Evolutionary conservation across 2,329 filamentous ascomycete genomes (phyloP).

Genomic region (Penicillium sp.): DNA sequence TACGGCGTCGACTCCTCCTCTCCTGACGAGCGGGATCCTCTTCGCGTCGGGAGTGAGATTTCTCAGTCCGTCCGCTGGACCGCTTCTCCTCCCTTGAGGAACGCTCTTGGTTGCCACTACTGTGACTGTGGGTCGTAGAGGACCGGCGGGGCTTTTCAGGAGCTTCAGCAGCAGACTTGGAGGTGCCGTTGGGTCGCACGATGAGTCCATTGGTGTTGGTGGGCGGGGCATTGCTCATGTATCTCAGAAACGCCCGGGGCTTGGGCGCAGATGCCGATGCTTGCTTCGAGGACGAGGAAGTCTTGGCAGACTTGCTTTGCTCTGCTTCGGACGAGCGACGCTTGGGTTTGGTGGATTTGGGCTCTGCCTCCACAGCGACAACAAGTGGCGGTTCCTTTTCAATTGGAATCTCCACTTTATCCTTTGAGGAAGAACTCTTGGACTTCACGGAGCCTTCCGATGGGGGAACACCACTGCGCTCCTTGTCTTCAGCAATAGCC

Average conservation of each 20-base stretch:
- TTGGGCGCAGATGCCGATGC: conserved; percentile 27
- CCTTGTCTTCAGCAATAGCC: conserved; percentile 29
- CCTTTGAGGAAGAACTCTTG: conserved; percentile 25
- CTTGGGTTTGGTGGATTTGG: conserved; percentile 19
- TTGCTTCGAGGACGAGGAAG: conserved; percentile 39
- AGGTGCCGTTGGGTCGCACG: conserved; percentile 43
- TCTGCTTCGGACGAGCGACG: conserved; percentile 29
- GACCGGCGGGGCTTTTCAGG: conserved; percentile 39
- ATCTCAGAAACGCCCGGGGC: conserved; percentile 40
- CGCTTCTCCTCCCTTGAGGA: conserved; percentile 33
- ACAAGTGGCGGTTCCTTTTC: conserved; percentile 19
- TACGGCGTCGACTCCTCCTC: conserved; percentile 33
- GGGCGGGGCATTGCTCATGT: conserved; percentile 49
- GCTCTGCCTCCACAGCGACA: conserved; percentile 2
- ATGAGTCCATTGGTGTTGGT: conserved; percentile 46
- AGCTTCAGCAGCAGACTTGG: conserved; percentile 39
- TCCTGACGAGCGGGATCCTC: conserved; percentile 35
- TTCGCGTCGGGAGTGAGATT: conserved; percentile 39
- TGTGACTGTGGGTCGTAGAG: conserved; percentile 41
- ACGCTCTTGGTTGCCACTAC: conserved; percentile 30
- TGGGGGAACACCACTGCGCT: conserved; percentile 25
- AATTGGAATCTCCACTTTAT: conserved; percentile 5
- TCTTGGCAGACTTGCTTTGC: conserved; percentile 30
- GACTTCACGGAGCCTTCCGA: conserved; percentile 26
- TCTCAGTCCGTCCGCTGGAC: conserved; percentile 34